phyloP scores from a whole-genome alignment of 192 early-diverging fungal genomes.

The Coemansia sp. region DNA sequence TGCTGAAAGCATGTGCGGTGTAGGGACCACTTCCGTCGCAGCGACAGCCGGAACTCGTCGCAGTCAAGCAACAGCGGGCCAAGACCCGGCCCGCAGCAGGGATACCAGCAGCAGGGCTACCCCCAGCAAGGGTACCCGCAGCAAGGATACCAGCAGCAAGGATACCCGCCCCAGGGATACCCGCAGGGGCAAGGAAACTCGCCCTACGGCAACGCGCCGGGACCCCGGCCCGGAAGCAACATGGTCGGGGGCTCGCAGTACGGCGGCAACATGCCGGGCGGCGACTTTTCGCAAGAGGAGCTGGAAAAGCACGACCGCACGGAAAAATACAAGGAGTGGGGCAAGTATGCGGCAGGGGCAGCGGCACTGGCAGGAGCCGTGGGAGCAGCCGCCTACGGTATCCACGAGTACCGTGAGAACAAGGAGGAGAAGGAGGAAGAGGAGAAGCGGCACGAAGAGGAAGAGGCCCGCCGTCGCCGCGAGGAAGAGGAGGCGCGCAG shows the following conservation, averaged over 20 bases:
- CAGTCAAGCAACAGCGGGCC: slow-evolving; percentile 5
- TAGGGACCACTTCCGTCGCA: slow-evolving; percentile 10
- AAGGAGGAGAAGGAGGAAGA: slow-evolving; percentile 22
- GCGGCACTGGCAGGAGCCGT: slow-evolving; percentile 24
- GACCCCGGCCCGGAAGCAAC: slow-evolving; percentile 29
- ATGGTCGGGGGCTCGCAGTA: slow-evolving; percentile 25
- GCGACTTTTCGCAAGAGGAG: slow-evolving; percentile 46
- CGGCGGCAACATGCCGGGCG: slow-evolving; percentile 40
- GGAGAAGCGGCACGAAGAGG: slow-evolving; percentile 17
- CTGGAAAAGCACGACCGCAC: slow-evolving; percentile 24
- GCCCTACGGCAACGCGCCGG: slow-evolving; percentile 16
- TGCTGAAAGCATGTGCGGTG: slow-evolving; percentile 3
- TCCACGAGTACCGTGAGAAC: slow-evolving; percentile 43
- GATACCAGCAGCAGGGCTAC: slow-evolving; percentile 12
- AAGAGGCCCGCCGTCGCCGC: slow-evolving; percentile 18
- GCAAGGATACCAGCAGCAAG: slow-evolving; percentile 20
- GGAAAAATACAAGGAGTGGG: slow-evolving; percentile 37
- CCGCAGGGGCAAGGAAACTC: not conserved
- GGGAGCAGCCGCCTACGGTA: slow-evolving; percentile 38
- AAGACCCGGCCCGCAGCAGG: slow-evolving; percentile 1
- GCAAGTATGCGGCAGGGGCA: slow-evolving; percentile 23
- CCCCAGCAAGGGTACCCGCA: slow-evolving; percentile 21
- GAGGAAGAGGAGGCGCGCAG: slow-evolving; percentile 19
- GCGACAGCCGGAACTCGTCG: slow-evolving; percentile 12
- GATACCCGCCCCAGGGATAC: slow-evolving; percentile 8